Conservation (phyloP, 805 yeast species). For the Myxozyma sirexii region DNA sequence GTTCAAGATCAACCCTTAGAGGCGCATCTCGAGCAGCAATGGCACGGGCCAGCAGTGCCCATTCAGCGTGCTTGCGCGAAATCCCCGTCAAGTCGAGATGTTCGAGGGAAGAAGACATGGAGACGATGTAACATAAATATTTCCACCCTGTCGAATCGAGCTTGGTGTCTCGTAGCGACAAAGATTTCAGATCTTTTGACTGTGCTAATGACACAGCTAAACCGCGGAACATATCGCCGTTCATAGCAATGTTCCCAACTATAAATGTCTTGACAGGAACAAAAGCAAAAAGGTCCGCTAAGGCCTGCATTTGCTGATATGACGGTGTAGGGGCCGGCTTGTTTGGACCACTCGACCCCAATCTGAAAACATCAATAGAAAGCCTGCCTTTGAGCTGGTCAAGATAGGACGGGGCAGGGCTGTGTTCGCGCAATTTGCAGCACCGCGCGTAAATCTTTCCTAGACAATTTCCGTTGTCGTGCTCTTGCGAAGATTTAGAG, state of each 20-base stretch:
- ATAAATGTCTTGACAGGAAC: constrained; percentile 15
- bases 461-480: constrained; percentile 7
- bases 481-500: background rate
- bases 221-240: constrained; percentile 17
- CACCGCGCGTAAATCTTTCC: constrained; percentile 26
- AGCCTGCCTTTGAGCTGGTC: constrained; percentile 21
- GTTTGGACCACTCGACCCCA: background rate
- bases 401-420: constrained; percentile 13
- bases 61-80: constrained; percentile 20
- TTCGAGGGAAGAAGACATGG: constrained; percentile 19
- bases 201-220: constrained; percentile 18
- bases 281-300: constrained; percentile 31
- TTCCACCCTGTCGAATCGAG: constrained; percentile 23
- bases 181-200: background rate
- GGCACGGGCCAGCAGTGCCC: constrained; percentile 24
- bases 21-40: constrained; percentile 13
- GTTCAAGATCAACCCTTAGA: constrained; percentile 6
- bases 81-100: constrained; percentile 18
- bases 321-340: background rate
- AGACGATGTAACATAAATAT: constrained; percentile 25
- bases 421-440: constrained; percentile 32
- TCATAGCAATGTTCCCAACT: constrained; percentile 7
- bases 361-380: constrained; percentile 12
- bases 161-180: constrained; percentile 9
- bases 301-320: constrained; percentile 20